These are phyloP conservation scores for Pichiaceae sp. DNA, from an alignment of 1,139 yeast species.

Conservation along the genomic window DNA sequence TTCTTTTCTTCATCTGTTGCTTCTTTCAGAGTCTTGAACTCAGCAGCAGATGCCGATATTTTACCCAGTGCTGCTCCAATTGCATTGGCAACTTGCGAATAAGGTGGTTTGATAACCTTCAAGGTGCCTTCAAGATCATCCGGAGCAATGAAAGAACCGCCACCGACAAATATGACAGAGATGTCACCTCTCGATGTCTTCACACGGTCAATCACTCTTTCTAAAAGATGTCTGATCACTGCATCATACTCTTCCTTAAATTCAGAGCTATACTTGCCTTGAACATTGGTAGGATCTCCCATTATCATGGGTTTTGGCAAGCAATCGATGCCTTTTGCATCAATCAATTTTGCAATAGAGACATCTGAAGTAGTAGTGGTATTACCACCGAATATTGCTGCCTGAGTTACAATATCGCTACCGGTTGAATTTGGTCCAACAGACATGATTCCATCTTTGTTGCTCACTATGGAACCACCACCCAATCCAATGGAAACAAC, in stretches of 20 bases:
- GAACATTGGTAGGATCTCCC: slow-evolving; percentile 13
- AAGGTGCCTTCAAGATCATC: slow-evolving; percentile 19
- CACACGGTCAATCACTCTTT: slow-evolving; percentile 24
- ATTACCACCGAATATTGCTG: slow-evolving; percentile 26
- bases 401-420: slow-evolving; percentile 21
- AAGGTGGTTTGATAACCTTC: slow-evolving; percentile 23
- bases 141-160: slow-evolving; percentile 28
- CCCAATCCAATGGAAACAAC: slow-evolving; percentile 27
- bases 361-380: slow-evolving; percentile 25
- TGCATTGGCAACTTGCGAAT: slow-evolving; percentile 26
- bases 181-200: slow-evolving; percentile 25
- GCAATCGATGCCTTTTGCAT: too few relatives aligned
- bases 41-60: slow-evolving; percentile 21
- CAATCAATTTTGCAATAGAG: slow-evolving; percentile 8
- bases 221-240: slow-evolving; percentile 18
- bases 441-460: slow-evolving; percentile 12
- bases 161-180: slow-evolving; percentile 27
- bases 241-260: slow-evolving; percentile 7
- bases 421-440: slow-evolving; percentile 29
- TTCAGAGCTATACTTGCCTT: slow-evolving; percentile 7
- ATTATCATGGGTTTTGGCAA: slow-evolving; percentile 9
- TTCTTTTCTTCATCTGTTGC: slow-evolving; percentile 18
- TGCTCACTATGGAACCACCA: slow-evolving; percentile 26
- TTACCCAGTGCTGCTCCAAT: slow-evolving; percentile 30
- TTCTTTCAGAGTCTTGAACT: slow-evolving; percentile 13